Base-by-base conservation (phyloP, 2,329 filamentous ascomycete species). In the Colletotrichum sp. region DNA sequence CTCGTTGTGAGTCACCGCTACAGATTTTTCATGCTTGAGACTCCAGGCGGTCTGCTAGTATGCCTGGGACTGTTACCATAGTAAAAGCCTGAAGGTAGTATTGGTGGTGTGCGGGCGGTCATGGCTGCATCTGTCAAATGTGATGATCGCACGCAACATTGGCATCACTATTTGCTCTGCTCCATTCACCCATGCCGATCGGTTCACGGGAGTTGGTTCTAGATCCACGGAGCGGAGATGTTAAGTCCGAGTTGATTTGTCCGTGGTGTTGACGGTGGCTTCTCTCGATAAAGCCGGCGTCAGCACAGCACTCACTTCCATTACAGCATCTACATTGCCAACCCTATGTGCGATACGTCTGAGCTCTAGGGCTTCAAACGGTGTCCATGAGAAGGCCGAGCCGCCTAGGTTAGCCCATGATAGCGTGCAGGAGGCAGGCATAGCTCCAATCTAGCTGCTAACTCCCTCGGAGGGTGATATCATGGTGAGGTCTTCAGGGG, bases 221-320 rank as follows among this genome's bases (percentile, higher is more conserved):
- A 32, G 30, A 21, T 61, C 59, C 59, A 57, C 39, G 69, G 69
- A 34, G 68, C 63, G 63, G 69, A 72, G 43, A 72, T 72, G 68
- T 43, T 30, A 63, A 64, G 28, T 32, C 69, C 39, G 72, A 39
- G 57, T 24, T 13, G 43, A 26, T 24, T 65, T 18, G 26, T 26
- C 55, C 52, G 52, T 52, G 28, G 28, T 67, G 13, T 43, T 68
- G 52, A n/a, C 34, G 10, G 36, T 30, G 39, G 14, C 30, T 39
- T 64, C 60, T 9, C 8, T 24, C 60, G 3, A 34, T 26, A 21
- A 48, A n/a, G 43, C 43, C 43, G n/a, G 43, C n/a, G 43, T 48
- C 43, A 48, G 43, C 18, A 48, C 3, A 48, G 5, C 4, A 21
- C 43, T 21, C 43, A 48, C 18, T 48, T 21, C 43, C 6, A 21